Percentiles rank a stretch among this genome's conserved stretches.
Conservation (phyloP, 805 yeast genomes). For the Hanseniaspora nectarophila region DNA sequence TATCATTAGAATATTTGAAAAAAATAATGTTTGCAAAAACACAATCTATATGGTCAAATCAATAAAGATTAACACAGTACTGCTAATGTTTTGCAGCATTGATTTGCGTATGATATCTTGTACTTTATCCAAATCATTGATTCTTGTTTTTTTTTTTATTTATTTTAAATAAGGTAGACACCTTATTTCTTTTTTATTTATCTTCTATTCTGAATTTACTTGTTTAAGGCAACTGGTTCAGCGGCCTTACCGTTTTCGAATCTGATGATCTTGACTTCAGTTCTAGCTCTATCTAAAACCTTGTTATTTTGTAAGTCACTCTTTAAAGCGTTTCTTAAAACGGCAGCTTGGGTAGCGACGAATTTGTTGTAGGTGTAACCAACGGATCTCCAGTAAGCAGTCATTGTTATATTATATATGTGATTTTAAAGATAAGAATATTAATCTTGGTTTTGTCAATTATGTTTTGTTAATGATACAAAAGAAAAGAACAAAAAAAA, state of each 20-base stretch:
- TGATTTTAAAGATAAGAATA: neutral
- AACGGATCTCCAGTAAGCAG: conserved; percentile 52
- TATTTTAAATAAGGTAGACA: neutral
- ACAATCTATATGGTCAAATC: neutral
- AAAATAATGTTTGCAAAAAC: neutral
- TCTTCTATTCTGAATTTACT: conserved; percentile 15
- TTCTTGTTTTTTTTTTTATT: neutral
- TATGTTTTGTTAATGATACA: neutral
- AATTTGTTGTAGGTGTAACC: conserved; percentile 72
- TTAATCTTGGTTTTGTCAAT: neutral
- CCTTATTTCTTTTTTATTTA: neutral
- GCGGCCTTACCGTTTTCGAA: conserved; percentile 49
- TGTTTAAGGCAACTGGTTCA: conserved; percentile 30
- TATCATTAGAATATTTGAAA: conserved; percentile 4
- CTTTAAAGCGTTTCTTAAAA: conserved; percentile 79
- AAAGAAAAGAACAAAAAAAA: neutral
- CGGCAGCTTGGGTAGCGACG: conserved; percentile 78
- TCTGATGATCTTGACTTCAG: conserved; percentile 64
- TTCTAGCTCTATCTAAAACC: conserved; percentile 51
- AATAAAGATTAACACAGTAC: too few species aligned
- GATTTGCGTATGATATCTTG: neutral
- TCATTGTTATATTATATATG: conserved; percentile 29
- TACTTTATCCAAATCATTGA: too few species aligned
- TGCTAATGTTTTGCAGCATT: neutral
- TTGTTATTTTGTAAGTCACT: conserved; percentile 67